phyloP scores from a whole-genome alignment of 345 rosid species.

The Aquilaria sinensis region DNA sequence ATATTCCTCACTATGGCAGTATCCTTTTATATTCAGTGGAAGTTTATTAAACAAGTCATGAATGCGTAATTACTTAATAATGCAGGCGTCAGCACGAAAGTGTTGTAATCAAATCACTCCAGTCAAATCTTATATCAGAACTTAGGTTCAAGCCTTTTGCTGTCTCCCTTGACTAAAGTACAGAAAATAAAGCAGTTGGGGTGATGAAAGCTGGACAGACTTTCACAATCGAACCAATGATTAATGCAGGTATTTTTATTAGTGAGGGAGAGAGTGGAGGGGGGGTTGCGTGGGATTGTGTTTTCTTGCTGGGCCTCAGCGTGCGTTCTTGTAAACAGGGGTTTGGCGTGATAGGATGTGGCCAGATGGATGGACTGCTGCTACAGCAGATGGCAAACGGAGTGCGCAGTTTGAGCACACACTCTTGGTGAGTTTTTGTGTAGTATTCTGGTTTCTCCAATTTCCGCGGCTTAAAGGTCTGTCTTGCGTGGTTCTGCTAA shows the following conservation, averaged over 20 bases:
- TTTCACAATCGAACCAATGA: slow-evolving; percentile 98
- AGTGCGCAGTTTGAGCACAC: slow-evolving; percentile 99
- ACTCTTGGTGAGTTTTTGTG: slow-evolving; percentile 48
- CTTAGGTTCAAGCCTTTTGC: background rate
- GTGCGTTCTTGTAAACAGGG: slow-evolving; percentile 27
- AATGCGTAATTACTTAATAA: no score
- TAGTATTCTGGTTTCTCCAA: background rate
- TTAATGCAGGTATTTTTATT: slow-evolving; percentile 65
- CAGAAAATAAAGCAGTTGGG: slow-evolving; percentile 97
- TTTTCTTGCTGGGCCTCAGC: background rate
- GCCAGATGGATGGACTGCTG: slow-evolving; percentile 99
- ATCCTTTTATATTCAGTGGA: slow-evolving; percentile 32
- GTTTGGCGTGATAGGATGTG: slow-evolving; percentile 87
- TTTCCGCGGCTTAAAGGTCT: background rate
- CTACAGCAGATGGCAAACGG: slow-evolving; percentile 85
- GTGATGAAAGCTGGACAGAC: slow-evolving; percentile 96
- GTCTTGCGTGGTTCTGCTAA: background rate
- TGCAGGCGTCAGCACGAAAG: no score
- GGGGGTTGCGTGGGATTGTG: no score
- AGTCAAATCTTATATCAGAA: no score
- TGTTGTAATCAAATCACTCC: no score
- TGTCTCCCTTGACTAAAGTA: slow-evolving; percentile 30
- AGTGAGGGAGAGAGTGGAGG: no score
- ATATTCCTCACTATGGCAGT: slow-evolving; percentile 95
- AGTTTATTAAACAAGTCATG: no score